Conservation (phyloP, 208 protist genomes). For the Porcisia deanei region DNA sequence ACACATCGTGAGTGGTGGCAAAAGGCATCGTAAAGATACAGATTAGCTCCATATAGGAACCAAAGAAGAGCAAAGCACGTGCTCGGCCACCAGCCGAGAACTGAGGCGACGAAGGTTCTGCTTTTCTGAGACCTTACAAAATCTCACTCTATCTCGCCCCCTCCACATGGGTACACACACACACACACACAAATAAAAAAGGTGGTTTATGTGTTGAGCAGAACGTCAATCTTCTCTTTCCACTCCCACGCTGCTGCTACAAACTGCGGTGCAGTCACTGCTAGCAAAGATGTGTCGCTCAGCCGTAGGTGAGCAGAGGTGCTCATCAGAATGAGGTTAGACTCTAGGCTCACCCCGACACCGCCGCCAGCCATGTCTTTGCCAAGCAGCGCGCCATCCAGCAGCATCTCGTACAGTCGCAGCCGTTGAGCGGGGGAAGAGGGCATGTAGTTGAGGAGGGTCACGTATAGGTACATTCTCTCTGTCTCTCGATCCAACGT, state of each 20-base stretch:
- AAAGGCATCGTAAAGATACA: not conserved
- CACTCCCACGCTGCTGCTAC: constrained; percentile 46
- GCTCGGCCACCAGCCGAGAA: too few species aligned
- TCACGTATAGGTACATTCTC: constrained; percentile 75
- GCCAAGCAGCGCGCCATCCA: constrained; percentile 79
- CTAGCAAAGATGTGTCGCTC: constrained; percentile 48
- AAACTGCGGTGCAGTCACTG: constrained; percentile 50
- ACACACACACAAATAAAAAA: not conserved
- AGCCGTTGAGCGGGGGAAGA: constrained; percentile 24
- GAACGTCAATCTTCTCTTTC: constrained; percentile 19
- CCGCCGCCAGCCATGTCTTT: constrained; percentile 77
- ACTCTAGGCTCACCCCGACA: constrained; percentile 66
- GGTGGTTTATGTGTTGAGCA: not conserved
- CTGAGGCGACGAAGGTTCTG: too few species aligned
- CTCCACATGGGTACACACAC: not conserved
- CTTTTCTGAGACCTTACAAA: too few species aligned
- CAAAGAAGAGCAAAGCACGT: too few species aligned
- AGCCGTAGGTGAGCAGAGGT: constrained; percentile 62
- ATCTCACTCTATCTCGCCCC: not conserved
- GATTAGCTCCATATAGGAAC: too few species aligned
- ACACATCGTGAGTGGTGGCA: not conserved
- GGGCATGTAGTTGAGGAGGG: constrained; percentile 71
- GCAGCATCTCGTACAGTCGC: constrained; percentile 67
- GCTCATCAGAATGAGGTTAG: constrained; percentile 76
- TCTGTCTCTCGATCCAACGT: constrained; percentile 71